Evolutionary conservation across 2,329 filamentous ascomycete species (phyloP).

Genomic region (Hymenoscyphus repandus): DNA sequence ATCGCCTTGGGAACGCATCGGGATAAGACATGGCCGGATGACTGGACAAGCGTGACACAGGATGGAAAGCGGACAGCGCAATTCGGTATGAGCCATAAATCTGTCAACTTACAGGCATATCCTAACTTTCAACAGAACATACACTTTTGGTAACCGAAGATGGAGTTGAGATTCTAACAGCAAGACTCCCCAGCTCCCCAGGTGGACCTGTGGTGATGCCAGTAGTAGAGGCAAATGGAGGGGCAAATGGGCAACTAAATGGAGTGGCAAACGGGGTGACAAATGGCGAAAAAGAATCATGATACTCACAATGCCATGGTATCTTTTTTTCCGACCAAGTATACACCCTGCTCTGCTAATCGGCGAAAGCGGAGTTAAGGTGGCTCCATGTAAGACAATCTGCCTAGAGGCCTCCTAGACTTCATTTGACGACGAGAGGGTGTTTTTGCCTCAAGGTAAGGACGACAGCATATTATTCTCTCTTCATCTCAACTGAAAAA

Average conservation of each 20-base stretch:
- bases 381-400: background rate
- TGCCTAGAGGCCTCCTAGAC: background rate
- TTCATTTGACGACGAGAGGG: too few species aligned
- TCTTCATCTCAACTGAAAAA: too few species aligned
- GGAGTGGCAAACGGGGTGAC: slow-evolving; percentile 8
- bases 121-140: slow-evolving; percentile 53
- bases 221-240: slow-evolving; percentile 16
- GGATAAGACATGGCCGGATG: slow-evolving; percentile 96
- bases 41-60: slow-evolving; percentile 93
- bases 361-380: background rate
- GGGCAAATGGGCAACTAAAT: slow-evolving; percentile 9
- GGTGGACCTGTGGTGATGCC: slow-evolving; percentile 66
- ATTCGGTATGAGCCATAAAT: slow-evolving; percentile 59
- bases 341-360: background rate
- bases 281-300: slow-evolving; percentile 6
- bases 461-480: too few species aligned
- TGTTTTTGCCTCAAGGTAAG: background rate
- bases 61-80: slow-evolving; percentile 90
- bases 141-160: slow-evolving; percentile 78
- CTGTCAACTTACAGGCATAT: background rate
- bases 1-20: slow-evolving; percentile 85
- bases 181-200: slow-evolving; percentile 56
- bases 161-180: slow-evolving; percentile 77
- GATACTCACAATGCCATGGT: slow-evolving; percentile 10
- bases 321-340: background rate